phyloP scores from a whole-genome alignment of 257 asterid species.

The Petunia axillaris region DNA sequence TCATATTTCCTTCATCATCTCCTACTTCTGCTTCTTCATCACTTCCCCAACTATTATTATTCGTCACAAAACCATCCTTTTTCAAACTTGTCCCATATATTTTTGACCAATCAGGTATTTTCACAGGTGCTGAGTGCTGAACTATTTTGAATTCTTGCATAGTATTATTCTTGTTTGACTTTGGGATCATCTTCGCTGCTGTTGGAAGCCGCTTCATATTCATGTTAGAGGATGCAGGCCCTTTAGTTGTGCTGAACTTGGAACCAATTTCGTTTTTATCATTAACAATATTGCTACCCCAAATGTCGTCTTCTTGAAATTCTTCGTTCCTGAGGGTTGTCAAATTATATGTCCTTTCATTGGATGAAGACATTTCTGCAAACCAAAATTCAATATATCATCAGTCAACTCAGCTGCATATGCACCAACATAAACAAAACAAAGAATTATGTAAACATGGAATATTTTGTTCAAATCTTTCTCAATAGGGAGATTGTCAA shows the following conservation, averaged over 20 bases:
- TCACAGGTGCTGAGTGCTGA: not conserved
- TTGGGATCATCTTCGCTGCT: conserved; percentile 8
- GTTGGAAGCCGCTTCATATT: not conserved
- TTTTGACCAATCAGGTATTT: conserved; percentile 59
- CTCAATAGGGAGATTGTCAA: too few species aligned
- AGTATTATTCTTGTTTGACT: conserved; percentile 8
- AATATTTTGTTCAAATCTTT: too few species aligned
- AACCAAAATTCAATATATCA: not conserved
- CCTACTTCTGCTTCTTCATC: conserved; percentile 44
- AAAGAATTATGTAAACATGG: too few species aligned
- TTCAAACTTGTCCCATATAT: conserved; percentile 40
- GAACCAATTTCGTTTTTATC: not conserved
- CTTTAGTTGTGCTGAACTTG: not conserved
- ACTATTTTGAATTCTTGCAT: not conserved
- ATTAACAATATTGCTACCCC: not conserved
- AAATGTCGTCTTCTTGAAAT: conserved; percentile 22
- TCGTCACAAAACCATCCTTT: not conserved
- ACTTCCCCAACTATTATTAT: conserved; percentile 39
- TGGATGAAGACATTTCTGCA: not conserved
- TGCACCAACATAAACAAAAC: too few species aligned
- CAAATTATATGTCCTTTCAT: not conserved
- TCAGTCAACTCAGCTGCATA: not conserved
- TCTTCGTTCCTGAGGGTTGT: not conserved
- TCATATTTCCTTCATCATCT: conserved; percentile 20
- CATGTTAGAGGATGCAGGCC: not conserved